These are phyloP conservation scores for Artemisia tridentata DNA, from an alignment of 129 eudicot species.

Conservation along the genomic window DNA sequence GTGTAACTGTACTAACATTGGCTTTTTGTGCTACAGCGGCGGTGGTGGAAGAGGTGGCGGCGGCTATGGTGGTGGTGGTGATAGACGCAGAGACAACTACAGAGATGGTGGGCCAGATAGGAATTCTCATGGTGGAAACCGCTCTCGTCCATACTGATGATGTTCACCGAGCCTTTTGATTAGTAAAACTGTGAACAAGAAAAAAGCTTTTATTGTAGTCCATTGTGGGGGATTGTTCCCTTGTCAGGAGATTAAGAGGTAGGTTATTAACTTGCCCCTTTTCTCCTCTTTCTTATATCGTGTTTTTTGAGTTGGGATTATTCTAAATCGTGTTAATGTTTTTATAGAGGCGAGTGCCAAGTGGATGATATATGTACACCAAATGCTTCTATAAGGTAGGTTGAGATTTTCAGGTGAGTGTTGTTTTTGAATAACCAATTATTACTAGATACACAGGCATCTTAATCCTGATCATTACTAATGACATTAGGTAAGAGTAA, in stretches of 20 bases:
- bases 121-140: constrained; percentile 80
- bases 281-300: constrained; percentile 35
- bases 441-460: constrained; percentile 6
- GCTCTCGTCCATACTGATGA: constrained; percentile 88
- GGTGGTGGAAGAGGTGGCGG: constrained; percentile 79
- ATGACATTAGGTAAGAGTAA: neutral
- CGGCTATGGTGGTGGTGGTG: constrained; percentile 59
- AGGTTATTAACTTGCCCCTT: constrained; percentile 65
- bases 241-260: constrained; percentile 82
- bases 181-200: constrained; percentile 50
- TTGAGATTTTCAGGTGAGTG: constrained; percentile 88
- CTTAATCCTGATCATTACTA: constrained; percentile 10
- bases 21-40: constrained; percentile 43
- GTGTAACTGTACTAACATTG: constrained; percentile 7
- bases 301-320: constrained; percentile 43
- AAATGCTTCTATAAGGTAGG: constrained; percentile 92
- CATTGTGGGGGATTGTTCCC: constrained; percentile 53
- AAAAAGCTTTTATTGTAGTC: constrained; percentile 53
- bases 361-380: constrained; percentile 77
- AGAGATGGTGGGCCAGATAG: constrained; percentile 94
- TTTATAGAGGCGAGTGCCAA: constrained; percentile 78
- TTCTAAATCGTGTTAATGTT: constrained; percentile 62
- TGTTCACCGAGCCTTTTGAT: constrained; percentile 32
- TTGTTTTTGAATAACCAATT: constrained; percentile 41
- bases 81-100: constrained; percentile 69